phyloP scores from a whole-genome alignment of 371 early-diverging fungal species.

The Entomophthora muscae region DNA sequence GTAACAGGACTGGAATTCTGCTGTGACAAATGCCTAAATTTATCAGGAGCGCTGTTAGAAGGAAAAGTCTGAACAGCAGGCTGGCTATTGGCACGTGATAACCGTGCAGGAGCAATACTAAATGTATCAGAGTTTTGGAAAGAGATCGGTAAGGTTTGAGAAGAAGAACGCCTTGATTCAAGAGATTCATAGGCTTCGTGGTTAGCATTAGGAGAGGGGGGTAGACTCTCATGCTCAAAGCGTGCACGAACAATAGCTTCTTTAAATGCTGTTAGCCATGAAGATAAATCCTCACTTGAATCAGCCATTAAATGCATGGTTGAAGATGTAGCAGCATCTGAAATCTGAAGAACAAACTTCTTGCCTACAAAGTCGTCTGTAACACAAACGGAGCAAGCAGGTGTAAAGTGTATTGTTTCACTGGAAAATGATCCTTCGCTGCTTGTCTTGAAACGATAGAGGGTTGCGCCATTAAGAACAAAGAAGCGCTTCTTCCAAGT shows the following conservation, averaged over 20 bases:
- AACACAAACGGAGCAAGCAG: conserved; percentile 1
- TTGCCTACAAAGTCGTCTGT: not conserved
- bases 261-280: conserved; percentile 4
- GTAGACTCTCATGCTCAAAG: conserved; percentile 6
- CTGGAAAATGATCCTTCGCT: not conserved
- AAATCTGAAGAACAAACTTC: conserved; percentile 5
- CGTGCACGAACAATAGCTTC: conserved; percentile 3
- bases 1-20: too few relatives aligned
- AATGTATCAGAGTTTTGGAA: not conserved
- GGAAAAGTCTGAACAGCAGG: conserved; percentile 1
- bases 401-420: not conserved
- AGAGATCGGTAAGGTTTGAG: conserved; percentile 5
- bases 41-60: too few relatives aligned
- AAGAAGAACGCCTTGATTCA: conserved; percentile 2
- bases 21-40: too few relatives aligned
- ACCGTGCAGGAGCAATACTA: not conserved
- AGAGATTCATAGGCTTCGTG: not conserved
- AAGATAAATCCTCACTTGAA: not conserved
- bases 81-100: conserved; percentile 4
- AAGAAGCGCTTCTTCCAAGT: conserved; percentile 13
- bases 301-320: conserved; percentile 2
- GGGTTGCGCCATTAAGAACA: conserved; percentile 7
- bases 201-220: conserved; percentile 1
- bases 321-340: not conserved
- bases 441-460: conserved; percentile 10